These are phyloP conservation scores for Eragrostis nindensis DNA, from an alignment of 176 grass and related monocot species.

Conservation along the genomic window DNA sequence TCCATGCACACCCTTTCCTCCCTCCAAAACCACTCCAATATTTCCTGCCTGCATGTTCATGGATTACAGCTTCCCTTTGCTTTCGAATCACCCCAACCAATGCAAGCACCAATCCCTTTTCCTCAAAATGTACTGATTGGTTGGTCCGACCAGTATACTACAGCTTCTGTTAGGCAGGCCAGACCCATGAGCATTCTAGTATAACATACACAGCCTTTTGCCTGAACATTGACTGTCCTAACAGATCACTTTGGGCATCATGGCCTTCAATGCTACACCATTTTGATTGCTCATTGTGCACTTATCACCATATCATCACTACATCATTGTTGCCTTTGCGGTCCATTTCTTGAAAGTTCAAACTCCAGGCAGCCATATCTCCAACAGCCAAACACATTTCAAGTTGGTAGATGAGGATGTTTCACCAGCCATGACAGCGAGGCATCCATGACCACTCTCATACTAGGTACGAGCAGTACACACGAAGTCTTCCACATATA, in stretches of 20 bases:
- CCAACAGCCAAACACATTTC: constrained; percentile 37
- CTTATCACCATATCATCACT: constrained; percentile 39
- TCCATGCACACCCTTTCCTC: background rate
- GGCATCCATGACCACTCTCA: constrained; percentile 35
- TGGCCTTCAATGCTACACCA: background rate
- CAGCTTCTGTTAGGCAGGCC: constrained; percentile 44
- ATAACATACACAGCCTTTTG: constrained; percentile 1
- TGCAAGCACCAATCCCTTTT: constrained; percentile 30
- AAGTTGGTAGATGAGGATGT: constrained; percentile 44
- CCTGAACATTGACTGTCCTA: background rate
- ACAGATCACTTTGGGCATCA: constrained; percentile 19
- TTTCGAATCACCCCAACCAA: constrained; percentile 53
- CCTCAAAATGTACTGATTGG: constrained; percentile 40
- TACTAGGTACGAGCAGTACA: background rate
- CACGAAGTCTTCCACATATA: background rate
- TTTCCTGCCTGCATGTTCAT: constrained; percentile 24
- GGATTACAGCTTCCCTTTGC: constrained; percentile 48
- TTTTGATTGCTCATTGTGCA: constrained; percentile 6
- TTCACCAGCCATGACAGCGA: constrained; percentile 49
- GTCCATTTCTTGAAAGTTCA: background rate
- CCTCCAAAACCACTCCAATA: constrained; percentile 28
- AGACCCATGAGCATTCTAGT: constrained; percentile 14
- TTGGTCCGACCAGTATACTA: constrained; percentile 42
- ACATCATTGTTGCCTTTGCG: constrained; percentile 15
- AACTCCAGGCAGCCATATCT: constrained; percentile 21